Evolutionary conservation across 2,329 filamentous ascomycete genomes (phyloP), one percentile per base, ranked within the genome.

Genomic region (Trichoderma oligosporum): DNA sequence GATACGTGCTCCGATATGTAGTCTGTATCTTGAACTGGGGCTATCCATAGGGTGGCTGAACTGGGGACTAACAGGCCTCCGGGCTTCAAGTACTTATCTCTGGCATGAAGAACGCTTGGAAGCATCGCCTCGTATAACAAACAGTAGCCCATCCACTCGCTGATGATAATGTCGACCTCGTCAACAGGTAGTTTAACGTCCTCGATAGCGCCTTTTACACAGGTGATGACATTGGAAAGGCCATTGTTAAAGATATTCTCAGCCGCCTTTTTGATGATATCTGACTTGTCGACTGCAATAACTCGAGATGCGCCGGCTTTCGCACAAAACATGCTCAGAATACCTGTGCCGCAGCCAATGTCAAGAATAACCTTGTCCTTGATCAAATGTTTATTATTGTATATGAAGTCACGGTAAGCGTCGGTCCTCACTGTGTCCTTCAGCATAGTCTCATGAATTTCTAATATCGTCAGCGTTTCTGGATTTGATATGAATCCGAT

Each of bases 101-200:
- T 82, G 41, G 93, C 93, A 68, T 85, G 93, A 49, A 97, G 80
- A 20, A 97, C 90, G 47, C 90, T 95, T 62, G 94, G 91, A 25
- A 97, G 84, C 92, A 97, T 97, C 56, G 91, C 91, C 74, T 97
- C 92, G 71, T 95, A 97, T 5, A 97, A 81, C 16, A 97, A 81
- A 62, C 87, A 89, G 70, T 97, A 97, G 27, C 92, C 92, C 92
- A 97, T 97, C 92, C 92, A 97, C 72, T 97, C 92, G 59, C 89
- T 95, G 60, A 97, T 87, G 68, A 97, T 96, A 67, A 97, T 87
- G 73, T 97, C 93, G 44, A 97, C 92, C 67, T 92, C 78, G 54
- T 84, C 78, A 7, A 93, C 86, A 1, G 89, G 91, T 20, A 91
- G 80, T 57, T 74, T 79, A 56, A 96, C 88, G 63, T 97, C 91